A percentile compares a stretch with the other conserved stretches of the same genome.
phyloP scores from a whole-genome alignment of 2,329 filamentous ascomycete genomes.

The Fusarium sp. region DNA sequence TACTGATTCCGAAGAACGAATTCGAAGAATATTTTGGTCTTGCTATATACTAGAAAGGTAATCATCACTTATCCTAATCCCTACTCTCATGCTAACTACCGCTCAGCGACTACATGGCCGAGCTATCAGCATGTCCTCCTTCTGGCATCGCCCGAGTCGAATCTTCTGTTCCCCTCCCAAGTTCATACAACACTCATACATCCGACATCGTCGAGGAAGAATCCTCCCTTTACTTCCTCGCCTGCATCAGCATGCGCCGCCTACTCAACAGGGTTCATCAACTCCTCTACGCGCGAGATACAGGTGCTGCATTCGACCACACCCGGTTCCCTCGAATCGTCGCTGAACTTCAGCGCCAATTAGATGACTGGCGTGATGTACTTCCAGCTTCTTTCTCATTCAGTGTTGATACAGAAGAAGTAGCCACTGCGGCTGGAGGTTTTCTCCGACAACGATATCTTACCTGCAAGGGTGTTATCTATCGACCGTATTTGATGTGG shows the following conservation, averaged over 20 bases:
- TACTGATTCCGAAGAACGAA: slow-evolving; percentile 58
- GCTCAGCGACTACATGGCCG: slow-evolving; percentile 62
- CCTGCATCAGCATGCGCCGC: slow-evolving; percentile 63
- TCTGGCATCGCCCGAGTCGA: slow-evolving; percentile 64
- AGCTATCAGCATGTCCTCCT: slow-evolving; percentile 61
- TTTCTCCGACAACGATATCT: slow-evolving; percentile 64
- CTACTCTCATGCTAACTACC: neutral
- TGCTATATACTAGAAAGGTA: slow-evolving; percentile 66
- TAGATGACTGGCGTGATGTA: slow-evolving; percentile 61
- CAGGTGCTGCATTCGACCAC: slow-evolving; percentile 57
- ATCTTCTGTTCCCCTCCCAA: slow-evolving; percentile 60
- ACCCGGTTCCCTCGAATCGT: slow-evolving; percentile 60
- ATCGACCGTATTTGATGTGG: slow-evolving; percentile 63
- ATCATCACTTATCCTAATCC: rapidly evolving
- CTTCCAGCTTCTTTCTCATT: slow-evolving; percentile 58
- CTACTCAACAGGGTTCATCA: slow-evolving; percentile 62
- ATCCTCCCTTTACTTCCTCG: slow-evolving; percentile 63
- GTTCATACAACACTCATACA: slow-evolving; percentile 58
- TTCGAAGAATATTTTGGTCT: slow-evolving; percentile 64
- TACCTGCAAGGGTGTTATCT: slow-evolving; percentile 64
- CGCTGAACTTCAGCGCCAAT: slow-evolving; percentile 60
- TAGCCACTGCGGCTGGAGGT: slow-evolving; percentile 56
- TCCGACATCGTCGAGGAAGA: slow-evolving; percentile 55
- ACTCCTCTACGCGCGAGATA: slow-evolving; percentile 59
- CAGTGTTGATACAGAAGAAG: slow-evolving; percentile 46